Evolutionary conservation across 805 yeast genomes (phyloP).

Genomic region (Starmerella floricola): DNA sequence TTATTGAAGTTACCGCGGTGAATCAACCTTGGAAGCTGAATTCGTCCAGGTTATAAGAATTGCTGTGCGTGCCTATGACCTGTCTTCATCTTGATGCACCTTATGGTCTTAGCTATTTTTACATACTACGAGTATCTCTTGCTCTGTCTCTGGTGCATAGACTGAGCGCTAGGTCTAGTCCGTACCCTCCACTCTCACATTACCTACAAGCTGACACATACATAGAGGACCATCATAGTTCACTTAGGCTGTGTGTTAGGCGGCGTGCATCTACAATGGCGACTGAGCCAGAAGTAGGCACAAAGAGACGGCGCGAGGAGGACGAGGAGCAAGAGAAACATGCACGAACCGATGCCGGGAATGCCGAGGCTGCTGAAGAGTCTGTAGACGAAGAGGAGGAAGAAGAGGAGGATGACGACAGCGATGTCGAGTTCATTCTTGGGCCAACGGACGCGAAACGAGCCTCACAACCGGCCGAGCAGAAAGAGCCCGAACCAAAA

Average conservation of each 20-base stretch:
- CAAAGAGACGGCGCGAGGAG: slow-evolving; percentile 8
- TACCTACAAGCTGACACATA: too few species aligned
- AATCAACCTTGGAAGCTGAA: too few species aligned
- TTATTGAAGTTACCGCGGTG: too few species aligned
- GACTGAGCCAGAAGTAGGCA: slow-evolving; percentile 3
- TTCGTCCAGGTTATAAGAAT: too few species aligned
- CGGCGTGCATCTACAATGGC: not conserved
- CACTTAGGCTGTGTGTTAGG: too few species aligned
- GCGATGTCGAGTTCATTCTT: slow-evolving; percentile 76
- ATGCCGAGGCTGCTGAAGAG: slow-evolving; percentile 31
- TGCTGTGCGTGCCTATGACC: too few species aligned
- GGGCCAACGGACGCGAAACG: slow-evolving; percentile 24
- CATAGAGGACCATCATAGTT: too few species aligned
- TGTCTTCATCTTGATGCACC: not conserved
- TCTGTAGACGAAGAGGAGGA: slow-evolving; percentile 6
- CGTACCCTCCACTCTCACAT: too few species aligned
- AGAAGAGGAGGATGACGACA: slow-evolving; percentile 30
- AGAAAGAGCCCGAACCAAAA: not conserved
- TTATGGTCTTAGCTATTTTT: not conserved
- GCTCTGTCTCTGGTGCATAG: too few species aligned
- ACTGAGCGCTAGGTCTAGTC: too few species aligned
- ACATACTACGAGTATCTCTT: too few species aligned
- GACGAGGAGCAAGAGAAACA: not conserved
- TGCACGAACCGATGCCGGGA: slow-evolving; percentile 36
- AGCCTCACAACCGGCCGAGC: not conserved